These are phyloP conservation scores for Neofusicoccum sp. DNA, from an alignment of 2,329 filamentous ascomycete species.

Conservation along the genomic window DNA sequence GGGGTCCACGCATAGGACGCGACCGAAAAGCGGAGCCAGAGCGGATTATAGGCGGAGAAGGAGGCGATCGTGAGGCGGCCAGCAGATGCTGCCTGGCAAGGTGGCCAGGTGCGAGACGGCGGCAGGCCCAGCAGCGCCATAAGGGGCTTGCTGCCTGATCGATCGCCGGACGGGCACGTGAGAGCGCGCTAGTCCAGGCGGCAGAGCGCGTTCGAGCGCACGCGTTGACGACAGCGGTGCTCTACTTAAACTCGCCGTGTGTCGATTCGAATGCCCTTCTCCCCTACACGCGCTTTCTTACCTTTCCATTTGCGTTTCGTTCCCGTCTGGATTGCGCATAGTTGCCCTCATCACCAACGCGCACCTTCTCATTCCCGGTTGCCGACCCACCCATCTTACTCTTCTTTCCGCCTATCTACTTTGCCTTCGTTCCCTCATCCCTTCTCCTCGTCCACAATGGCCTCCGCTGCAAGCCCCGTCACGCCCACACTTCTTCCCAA, in stretches of 20 bases:
- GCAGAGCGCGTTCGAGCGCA: not conserved
- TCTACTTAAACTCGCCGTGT: not conserved
- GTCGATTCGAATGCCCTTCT: not conserved
- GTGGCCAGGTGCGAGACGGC: not conserved
- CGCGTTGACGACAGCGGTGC: not conserved
- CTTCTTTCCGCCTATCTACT: not conserved
- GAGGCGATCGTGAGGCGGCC: not conserved
- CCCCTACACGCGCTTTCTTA: not conserved
- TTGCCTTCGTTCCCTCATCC: not conserved
- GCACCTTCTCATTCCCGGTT: not conserved
- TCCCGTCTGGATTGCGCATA: not conserved
- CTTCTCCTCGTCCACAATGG: not conserved
- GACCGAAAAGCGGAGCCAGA: not conserved
- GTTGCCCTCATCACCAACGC: not conserved
- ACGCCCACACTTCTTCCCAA: constrained; percentile 28
- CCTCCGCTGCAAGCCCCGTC: not conserved
- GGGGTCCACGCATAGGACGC: not conserved
- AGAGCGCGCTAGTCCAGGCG: constrained; percentile 2
- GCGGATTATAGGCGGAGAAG: not conserved
- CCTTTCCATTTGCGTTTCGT: not conserved
- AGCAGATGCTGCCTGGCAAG: not conserved
- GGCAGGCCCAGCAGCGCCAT: not conserved
- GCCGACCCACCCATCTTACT: not conserved
- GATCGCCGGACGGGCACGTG: not conserved
- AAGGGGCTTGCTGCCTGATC: constrained; percentile 2